phyloP scores from a whole-genome alignment of 495 filamentous ascomycete genomes.

The Aspergillus bridgeri region DNA sequence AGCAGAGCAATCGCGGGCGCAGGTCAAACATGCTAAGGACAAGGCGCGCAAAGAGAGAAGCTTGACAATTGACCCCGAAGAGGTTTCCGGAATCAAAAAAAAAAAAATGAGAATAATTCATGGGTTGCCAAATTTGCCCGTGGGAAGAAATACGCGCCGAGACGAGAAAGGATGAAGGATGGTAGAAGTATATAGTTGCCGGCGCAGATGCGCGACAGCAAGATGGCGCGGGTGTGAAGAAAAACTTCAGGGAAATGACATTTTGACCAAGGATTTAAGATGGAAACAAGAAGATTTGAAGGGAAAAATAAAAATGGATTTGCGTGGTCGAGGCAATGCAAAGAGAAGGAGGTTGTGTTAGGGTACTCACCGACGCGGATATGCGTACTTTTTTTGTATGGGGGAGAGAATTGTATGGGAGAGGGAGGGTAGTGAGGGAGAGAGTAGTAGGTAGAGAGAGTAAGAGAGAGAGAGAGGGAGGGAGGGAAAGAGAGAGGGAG shows the following conservation, averaged over 20 bases:
- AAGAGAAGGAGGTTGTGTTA: slow-evolving; percentile 24
- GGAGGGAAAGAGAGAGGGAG: slow-evolving; percentile 26
- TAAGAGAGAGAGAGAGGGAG: slow-evolving; percentile 30
- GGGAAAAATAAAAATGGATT: slow-evolving; percentile 27
- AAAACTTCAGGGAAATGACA: slow-evolving; percentile 13
- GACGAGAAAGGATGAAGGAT: slow-evolving; percentile 9
- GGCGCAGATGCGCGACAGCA: slow-evolving; percentile 26
- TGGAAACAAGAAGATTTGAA: slow-evolving; percentile 17
- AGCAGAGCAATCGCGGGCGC: slow-evolving; percentile 24
- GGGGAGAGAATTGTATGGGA: slow-evolving; percentile 62
- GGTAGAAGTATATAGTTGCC: slow-evolving; percentile 19
- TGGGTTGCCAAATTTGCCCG: slow-evolving; percentile 15
- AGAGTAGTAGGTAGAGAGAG: slow-evolving; percentile 40
- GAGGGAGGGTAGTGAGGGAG: slow-evolving; percentile 46
- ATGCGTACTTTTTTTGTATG: slow-evolving; percentile 49
- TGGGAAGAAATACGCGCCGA: slow-evolving; percentile 11
- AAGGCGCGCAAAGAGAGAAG: slow-evolving; percentile 20
- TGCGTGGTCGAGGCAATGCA: slow-evolving; percentile 29
- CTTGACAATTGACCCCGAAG: slow-evolving; percentile 13
- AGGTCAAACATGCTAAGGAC: slow-evolving; percentile 18
- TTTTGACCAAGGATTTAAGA: slow-evolving; percentile 16
- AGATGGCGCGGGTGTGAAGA: slow-evolving; percentile 18
- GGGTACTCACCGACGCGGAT: slow-evolving; percentile 34
- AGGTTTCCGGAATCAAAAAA: slow-evolving; percentile 1
- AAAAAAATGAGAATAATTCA: too few relatives aligned